These are phyloP conservation scores for Penicillium sp. DNA, from an alignment of 2,329 filamentous ascomycete genomes.

Conservation along the genomic window DNA sequence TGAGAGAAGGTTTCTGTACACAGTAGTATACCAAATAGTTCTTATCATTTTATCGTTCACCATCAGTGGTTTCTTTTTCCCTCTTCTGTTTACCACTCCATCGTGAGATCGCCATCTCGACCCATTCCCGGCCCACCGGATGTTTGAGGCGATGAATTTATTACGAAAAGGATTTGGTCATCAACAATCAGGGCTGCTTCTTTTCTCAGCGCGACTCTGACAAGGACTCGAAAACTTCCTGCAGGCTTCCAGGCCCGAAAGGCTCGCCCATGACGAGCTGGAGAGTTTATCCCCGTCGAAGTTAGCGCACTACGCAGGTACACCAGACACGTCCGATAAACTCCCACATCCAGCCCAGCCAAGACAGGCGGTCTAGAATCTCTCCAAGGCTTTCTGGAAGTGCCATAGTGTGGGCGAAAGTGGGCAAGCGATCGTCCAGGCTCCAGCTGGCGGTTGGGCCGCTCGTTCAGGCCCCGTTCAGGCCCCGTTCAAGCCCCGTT, in stretches of 20 bases:
- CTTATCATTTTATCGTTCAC: neutral
- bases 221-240: neutral
- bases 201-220: neutral
- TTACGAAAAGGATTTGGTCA: neutral
- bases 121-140: neutral
- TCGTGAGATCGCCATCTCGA: neutral
- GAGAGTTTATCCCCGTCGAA: neutral
- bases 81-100: neutral
- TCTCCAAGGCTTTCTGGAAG: slow-evolving; percentile 14
- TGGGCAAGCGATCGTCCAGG: neutral
- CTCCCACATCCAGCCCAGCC: neutral
- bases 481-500: neutral
- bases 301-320: neutral
- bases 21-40: slow-evolving; percentile 8
- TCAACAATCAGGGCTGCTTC: neutral
- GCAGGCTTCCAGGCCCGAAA: neutral
- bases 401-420: neutral
- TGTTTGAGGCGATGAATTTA: neutral
- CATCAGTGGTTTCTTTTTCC: neutral
- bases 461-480: neutral
- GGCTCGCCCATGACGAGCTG: neutral
- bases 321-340: neutral
- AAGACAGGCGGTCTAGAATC: slow-evolving; percentile 19
- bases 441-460: slow-evolving; percentile 1
- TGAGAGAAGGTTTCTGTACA: slow-evolving; percentile 13